Base-by-base conservation (phyloP, 2,329 filamentous ascomycete genomes). In the Penicillium olsonii region DNA sequence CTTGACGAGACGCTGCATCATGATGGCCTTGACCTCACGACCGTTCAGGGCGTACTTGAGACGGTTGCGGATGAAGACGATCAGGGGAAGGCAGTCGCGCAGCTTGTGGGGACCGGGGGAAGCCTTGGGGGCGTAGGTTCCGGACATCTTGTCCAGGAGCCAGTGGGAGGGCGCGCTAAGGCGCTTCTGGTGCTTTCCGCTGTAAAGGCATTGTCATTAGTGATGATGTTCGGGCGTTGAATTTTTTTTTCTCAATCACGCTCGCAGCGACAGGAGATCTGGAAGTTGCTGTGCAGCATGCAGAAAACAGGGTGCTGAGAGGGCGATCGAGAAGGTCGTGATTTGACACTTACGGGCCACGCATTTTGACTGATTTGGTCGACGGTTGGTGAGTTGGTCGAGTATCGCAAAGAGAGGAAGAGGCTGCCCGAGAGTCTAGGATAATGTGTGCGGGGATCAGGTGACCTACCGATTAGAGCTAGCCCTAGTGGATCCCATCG, bases 171-270 rank as follows among this genome's bases (percentile, higher is more conserved):
- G 94, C 77, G 94, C 94, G 81, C 89, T 94, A 76, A 97, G 85
- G 84, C 94, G 92, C 92, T 99, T 97, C 82, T 97, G 92, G 83
- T 99, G 94, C 88, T 96, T 96, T 86, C 94, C 95, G 80, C 88
- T 92, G 73, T 72, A 63, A 59, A 59, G 58, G 22, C 65, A 65
- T 65, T 47, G 54, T 45, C 59, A 61, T 64, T 56, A 68, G 66
- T 57, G 35, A 37, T 27, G 8, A 38, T 50, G 48, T 40, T 50
- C 42, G 20, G 29, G 19, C 10, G 26, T 39, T 40, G 11, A 48
- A 48, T 46, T 35, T 51, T 40, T 41, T 49, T 50, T 54, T 50
- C 26, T 51, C 24, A 17, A 55, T 47, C 35, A 52, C 26, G 17
- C 15, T 34, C 8, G 35, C 33, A 50, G 41, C 35, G 45, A 51